Percentiles rank a stretch among this genome's conserved stretches.
Conservation (phyloP, 495 filamentous ascomycete genomes). For the Oidiodendron maius region DNA sequence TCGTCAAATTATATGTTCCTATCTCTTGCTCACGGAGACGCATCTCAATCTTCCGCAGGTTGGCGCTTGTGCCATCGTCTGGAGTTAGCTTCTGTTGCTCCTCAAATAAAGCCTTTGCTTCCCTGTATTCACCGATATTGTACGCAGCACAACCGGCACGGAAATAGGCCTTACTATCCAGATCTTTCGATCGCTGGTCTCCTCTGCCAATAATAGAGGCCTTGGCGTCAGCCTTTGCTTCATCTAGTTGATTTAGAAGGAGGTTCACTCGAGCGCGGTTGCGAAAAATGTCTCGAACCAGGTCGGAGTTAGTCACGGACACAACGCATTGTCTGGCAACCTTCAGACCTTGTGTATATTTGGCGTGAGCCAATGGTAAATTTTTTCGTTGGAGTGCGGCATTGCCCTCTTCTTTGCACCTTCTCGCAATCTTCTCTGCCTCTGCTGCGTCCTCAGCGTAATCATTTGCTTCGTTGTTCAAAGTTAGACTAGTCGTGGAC, state of each 20-base stretch:
- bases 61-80: slow-evolving; percentile 22
- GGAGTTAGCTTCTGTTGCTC: slow-evolving; percentile 31
- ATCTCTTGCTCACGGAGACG: slow-evolving; percentile 30
- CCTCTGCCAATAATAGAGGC: slow-evolving; percentile 22
- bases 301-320: slow-evolving; percentile 10
- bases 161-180: slow-evolving; percentile 43
- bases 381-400: slow-evolving; percentile 24
- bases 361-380: slow-evolving; percentile 21
- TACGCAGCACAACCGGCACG: slow-evolving; percentile 43
- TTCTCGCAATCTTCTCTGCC: slow-evolving; percentile 19
- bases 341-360: slow-evolving; percentile 28
- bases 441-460: slow-evolving; percentile 3
- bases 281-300: slow-evolving; percentile 24
- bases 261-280: slow-evolving; percentile 44
- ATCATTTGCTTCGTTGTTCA: not conserved
- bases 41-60: slow-evolving; percentile 24
- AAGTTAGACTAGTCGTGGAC: slow-evolving; percentile 12
- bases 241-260: slow-evolving; percentile 25
- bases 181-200: slow-evolving; percentile 22
- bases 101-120: slow-evolving; percentile 22
- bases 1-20: slow-evolving; percentile 39
- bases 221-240: slow-evolving; percentile 28
- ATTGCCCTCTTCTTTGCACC: slow-evolving; percentile 31
- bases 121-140: slow-evolving; percentile 30
- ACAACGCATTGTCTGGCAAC: slow-evolving; percentile 25